phyloP scores from a whole-genome alignment of 179 eudicot genomes.

The Actinidia arguta region DNA sequence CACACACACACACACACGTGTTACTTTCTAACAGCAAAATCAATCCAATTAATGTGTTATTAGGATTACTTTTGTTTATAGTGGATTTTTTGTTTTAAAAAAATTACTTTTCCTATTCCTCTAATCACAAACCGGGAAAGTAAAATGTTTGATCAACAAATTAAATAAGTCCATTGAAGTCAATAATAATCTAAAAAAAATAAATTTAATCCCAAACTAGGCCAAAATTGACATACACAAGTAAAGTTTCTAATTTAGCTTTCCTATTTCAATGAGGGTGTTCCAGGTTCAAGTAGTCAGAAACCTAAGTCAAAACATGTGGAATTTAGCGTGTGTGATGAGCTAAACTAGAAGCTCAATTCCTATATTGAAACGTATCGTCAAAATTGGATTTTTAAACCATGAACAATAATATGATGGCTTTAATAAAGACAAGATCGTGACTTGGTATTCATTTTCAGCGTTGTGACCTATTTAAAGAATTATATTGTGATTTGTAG shows the following conservation, averaged over 20 bases:
- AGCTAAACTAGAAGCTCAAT: background rate
- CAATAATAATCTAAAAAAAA: no score
- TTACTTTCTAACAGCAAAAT: no score
- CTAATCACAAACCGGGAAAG: background rate
- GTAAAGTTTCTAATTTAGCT: background rate
- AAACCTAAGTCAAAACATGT: background rate
- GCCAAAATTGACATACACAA: background rate
- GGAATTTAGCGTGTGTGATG: background rate
- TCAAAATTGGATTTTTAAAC: no score
- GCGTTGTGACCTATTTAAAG: background rate
- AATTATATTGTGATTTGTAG: no score
- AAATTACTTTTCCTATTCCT: background rate
- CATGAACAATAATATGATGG: background rate
- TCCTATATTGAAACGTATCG: background rate
- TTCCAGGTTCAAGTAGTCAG: background rate
- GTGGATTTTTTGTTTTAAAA: background rate
- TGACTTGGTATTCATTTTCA: no score
- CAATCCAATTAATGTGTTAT: no score
- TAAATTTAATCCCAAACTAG: background rate
- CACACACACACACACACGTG: no score
- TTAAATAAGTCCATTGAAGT: no score
- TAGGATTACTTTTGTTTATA: constrained; percentile 77
- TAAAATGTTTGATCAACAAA: background rate
- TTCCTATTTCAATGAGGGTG: background rate
- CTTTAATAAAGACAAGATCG: no score